A percentile compares a stretch with the other conserved stretches of the same genome.
These are phyloP conservation scores for Boletus huronensis DNA, from an alignment of 768 basidiomycete genomes.

Conservation along the genomic window DNA sequence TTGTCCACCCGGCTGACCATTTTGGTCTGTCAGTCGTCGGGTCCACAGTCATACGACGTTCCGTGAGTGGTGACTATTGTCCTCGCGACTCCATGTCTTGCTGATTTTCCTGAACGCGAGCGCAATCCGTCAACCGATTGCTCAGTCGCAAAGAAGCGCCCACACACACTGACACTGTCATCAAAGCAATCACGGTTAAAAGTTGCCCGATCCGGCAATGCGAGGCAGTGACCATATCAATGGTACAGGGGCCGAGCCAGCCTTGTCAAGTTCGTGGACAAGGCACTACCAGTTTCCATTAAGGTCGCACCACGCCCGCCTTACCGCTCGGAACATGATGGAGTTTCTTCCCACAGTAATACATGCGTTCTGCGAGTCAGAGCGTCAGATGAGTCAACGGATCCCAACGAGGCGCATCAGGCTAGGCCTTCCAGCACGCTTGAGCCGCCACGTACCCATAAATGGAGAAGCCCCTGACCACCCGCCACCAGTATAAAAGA, in stretches of 20 bases:
- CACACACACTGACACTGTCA: conserved; percentile 2
- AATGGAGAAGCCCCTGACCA: conserved; percentile 24
- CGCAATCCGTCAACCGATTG: not conserved
- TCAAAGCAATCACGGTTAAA: not conserved
- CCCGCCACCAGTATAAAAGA: conserved; percentile 16
- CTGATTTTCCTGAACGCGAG: not conserved
- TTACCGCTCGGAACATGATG: conserved; percentile 1
- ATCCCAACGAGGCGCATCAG: not conserved
- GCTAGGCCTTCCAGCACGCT: conserved; percentile 7
- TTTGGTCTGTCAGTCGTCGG: conserved; percentile 5
- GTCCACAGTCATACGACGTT: not conserved
- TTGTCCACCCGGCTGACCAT: conserved; percentile 4
- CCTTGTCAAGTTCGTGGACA: not conserved
- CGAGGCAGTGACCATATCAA: not conserved
- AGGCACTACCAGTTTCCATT: not conserved
- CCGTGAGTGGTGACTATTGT: conserved; percentile 15
- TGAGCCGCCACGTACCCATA: conserved; percentile 17
- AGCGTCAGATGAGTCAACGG: not conserved
- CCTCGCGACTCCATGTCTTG: conserved; percentile 3
- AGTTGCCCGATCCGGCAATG: not conserved
- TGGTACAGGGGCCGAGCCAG: not conserved
- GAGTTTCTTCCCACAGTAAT: not conserved
- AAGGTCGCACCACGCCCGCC: not conserved
- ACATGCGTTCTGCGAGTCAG: conserved; percentile 20
- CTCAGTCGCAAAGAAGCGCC: not conserved